A percentile compares a stretch with the other conserved stretches of the same genome.
Evolutionary conservation across 2,329 filamentous ascomycete species (phyloP).

Genomic region (Colletotrichum graminicola): DNA sequence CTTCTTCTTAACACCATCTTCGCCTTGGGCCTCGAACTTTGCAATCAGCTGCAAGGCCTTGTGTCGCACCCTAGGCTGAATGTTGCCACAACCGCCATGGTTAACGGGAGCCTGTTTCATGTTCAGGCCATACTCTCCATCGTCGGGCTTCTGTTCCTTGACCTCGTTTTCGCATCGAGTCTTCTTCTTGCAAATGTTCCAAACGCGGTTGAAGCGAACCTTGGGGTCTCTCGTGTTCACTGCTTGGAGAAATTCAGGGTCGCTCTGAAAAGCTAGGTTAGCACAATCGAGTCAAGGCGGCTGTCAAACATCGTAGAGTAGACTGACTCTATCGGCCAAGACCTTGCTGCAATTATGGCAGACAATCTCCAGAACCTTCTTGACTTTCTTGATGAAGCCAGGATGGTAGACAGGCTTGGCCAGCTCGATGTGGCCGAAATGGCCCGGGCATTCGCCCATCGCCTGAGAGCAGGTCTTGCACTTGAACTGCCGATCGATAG

Average conservation of each 20-base stretch:
- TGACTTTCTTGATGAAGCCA: constrained; percentile 98
- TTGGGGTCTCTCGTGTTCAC: constrained; percentile 92
- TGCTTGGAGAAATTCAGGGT: constrained; percentile 85
- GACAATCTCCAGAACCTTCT: constrained; percentile 98
- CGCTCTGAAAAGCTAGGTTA: constrained; percentile 77
- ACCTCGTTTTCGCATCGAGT: constrained; percentile 84
- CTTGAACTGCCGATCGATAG: constrained; percentile 94
- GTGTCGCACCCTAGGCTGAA: constrained; percentile 88
- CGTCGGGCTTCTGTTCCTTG: constrained; percentile 76
- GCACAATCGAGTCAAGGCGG: constrained; percentile 67
- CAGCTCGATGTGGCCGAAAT: constrained; percentile 99
- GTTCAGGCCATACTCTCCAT: constrained; percentile 71
- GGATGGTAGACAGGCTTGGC: constrained; percentile 94
- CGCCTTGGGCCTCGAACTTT: constrained; percentile 79
- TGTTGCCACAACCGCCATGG: constrained; percentile 95
- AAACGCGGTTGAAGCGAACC: constrained; percentile 91
- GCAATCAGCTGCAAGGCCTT: constrained; percentile 86
- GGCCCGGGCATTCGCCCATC: constrained; percentile 95
- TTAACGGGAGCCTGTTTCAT: constrained; percentile 69
- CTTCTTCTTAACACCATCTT: constrained; percentile 78
- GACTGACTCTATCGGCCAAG: constrained; percentile 97
- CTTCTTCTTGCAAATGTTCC: constrained; percentile 92
- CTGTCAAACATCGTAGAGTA: constrained; percentile 65
- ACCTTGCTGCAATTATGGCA: constrained; percentile 99
- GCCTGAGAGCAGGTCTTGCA: constrained; percentile 97